Evolutionary conservation across 2,329 filamentous ascomycete genomes (phyloP).

Genomic region (Colletotrichum paranaense): DNA sequence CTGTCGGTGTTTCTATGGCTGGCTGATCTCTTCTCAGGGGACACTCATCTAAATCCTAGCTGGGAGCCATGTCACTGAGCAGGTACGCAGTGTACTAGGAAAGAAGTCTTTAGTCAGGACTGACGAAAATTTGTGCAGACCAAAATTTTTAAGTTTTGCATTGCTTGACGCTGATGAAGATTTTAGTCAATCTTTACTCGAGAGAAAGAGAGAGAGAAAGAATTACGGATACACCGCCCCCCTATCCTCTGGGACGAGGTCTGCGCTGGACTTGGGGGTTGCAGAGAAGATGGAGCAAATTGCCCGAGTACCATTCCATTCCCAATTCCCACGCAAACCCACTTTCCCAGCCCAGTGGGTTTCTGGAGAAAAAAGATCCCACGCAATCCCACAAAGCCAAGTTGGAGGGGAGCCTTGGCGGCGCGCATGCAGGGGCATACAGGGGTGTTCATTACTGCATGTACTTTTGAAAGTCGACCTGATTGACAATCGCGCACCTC

Average conservation of each 20-base stretch:
- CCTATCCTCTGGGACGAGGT: neutral
- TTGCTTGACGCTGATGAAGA: neutral
- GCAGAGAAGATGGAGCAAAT: neutral
- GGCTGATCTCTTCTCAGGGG: neutral
- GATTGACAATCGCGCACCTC: neutral
- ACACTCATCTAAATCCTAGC: neutral
- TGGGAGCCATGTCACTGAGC: neutral
- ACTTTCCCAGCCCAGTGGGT: slow-evolving; percentile 11
- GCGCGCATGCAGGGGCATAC: neutral
- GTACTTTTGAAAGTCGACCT: no score
- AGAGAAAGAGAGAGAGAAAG: neutral
- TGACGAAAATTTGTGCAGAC: neutral
- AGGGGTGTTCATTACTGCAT: neutral
- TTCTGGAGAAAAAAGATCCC: neutral
- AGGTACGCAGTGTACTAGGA: neutral
- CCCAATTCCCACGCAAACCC: neutral
- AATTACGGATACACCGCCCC: neutral
- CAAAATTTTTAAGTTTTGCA: neutral
- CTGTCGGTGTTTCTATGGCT: neutral
- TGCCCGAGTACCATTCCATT: neutral
- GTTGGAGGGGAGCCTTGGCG: neutral
- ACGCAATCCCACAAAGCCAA: neutral
- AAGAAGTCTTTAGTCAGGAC: neutral
- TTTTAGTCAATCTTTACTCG: no score
- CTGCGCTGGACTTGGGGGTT: neutral